phyloP scores from a whole-genome alignment of 495 filamentous ascomycete genomes.

The Daldinia bambusicola region DNA sequence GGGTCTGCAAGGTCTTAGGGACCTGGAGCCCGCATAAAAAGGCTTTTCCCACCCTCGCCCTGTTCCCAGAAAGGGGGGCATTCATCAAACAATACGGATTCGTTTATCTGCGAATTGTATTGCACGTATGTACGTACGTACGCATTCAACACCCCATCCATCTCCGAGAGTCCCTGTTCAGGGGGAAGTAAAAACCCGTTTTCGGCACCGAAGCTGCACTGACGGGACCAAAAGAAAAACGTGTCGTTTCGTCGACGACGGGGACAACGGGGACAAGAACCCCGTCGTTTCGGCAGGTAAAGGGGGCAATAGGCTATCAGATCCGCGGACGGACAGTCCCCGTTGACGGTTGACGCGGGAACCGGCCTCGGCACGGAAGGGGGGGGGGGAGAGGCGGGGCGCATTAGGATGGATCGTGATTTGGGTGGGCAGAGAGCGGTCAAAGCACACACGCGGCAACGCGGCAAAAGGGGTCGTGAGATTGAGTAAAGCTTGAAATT shows the following conservation, averaged over 20 bases:
- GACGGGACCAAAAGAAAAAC: neutral
- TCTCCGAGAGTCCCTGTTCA: neutral
- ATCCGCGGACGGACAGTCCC: neutral
- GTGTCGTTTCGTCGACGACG: neutral
- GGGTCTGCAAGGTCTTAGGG: neutral
- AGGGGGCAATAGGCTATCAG: neutral
- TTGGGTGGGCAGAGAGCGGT: neutral
- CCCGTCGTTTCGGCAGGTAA: neutral
- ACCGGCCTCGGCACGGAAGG: neutral
- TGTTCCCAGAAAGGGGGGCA: too few relatives aligned
- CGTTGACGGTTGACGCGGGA: neutral
- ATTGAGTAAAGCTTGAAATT: too few relatives aligned
- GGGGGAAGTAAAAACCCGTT: neutral
- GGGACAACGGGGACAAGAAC: too few relatives aligned
- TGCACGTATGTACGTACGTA: too few relatives aligned
- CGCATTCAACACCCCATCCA: neutral
- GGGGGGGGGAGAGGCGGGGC: too few relatives aligned
- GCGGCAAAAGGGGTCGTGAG: neutral
- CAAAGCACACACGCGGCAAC: conserved; percentile 1
- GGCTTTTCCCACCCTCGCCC: too few relatives aligned
- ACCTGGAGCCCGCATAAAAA: neutral
- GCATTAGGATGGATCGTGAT: neutral
- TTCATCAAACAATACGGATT: conserved; percentile 1
- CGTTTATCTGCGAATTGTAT: neutral
- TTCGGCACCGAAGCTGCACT: neutral